Evolutionary conservation across 768 basidiomycete species (phyloP).

Genomic region (Podaxis pistillaris): DNA sequence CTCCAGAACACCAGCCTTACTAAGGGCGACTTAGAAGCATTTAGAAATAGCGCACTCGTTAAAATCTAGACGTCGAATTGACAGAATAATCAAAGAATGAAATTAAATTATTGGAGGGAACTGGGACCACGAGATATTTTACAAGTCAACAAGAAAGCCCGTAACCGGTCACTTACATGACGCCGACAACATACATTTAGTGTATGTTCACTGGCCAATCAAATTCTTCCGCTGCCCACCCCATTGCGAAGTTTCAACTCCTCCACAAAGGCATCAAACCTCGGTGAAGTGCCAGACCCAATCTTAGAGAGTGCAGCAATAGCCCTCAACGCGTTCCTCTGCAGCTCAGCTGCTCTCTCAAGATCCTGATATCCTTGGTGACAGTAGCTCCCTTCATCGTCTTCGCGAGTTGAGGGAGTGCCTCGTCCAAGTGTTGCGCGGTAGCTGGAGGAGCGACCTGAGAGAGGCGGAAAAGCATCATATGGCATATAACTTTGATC

Average conservation of each 20-base stretch:
- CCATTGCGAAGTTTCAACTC: conserved; percentile 66
- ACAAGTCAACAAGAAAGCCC: background rate
- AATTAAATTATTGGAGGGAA: background rate
- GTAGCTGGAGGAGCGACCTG: conserved; percentile 84
- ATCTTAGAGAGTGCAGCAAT: conserved; percentile 86
- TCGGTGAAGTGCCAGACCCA: conserved; percentile 56
- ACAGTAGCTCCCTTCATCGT: conserved; percentile 87
- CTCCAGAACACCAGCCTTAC: conserved; percentile 27
- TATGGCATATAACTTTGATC: conserved; percentile 94
- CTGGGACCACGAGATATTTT: background rate
- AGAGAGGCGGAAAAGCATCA: conserved; percentile 91
- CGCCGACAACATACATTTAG: background rate
- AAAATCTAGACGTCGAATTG: background rate
- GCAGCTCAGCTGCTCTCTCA: conserved; percentile 85
- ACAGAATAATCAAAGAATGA: background rate
- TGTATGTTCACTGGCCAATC: conserved; percentile 21
- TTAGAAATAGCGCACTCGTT: background rate
- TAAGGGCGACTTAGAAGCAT: background rate
- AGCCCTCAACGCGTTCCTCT: conserved; percentile 85
- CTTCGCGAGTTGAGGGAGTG: conserved; percentile 78
- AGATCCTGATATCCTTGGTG: conserved; percentile 94
- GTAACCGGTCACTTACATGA: background rate
- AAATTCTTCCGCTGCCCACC: conserved; percentile 68
- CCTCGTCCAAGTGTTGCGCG: conserved; percentile 78
- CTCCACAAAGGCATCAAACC: conserved; percentile 81